Conservation (phyloP, 148 eudicot species). For the Oxyria digyna region DNA sequence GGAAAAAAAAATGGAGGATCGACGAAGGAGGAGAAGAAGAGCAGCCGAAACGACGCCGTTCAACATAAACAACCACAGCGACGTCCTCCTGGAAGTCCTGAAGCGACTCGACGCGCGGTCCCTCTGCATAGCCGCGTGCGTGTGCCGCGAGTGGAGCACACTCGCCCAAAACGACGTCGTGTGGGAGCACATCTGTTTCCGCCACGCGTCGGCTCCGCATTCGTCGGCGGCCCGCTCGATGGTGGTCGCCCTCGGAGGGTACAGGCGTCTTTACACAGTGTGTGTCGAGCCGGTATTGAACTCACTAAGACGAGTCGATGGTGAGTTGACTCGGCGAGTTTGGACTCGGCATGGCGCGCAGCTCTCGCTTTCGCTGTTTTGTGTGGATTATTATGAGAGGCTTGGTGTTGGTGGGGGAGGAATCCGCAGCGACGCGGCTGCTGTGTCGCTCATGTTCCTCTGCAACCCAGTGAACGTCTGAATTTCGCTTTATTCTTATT, state of each 20-base stretch:
- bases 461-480: slow-evolving; percentile 73
- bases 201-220: slow-evolving; percentile 47
- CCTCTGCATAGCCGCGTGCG: slow-evolving; percentile 50
- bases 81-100: slow-evolving; percentile 53
- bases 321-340: slow-evolving; percentile 21
- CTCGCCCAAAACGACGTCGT: slow-evolving; percentile 43
- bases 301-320: slow-evolving; percentile 1
- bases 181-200: slow-evolving; percentile 87
- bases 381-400: slow-evolving; percentile 84
- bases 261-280: slow-evolving; percentile 52
- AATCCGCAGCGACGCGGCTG: slow-evolving; percentile 19
- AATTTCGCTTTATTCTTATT: slow-evolving; percentile 10
- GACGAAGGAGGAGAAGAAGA: not conserved
- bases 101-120: slow-evolving; percentile 53
- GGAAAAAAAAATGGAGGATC: not conserved
- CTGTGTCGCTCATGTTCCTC: slow-evolving; percentile 66
- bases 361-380: slow-evolving; percentile 62
- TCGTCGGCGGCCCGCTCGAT: slow-evolving; percentile 21
- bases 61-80: slow-evolving; percentile 53
- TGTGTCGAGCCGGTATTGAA: slow-evolving; percentile 43
- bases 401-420: slow-evolving; percentile 15
- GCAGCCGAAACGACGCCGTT: slow-evolving; percentile 12
- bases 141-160: slow-evolving; percentile 55
- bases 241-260: slow-evolving; percentile 75
- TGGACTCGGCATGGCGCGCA: slow-evolving; percentile 63